Evolutionary conservation across 352 stramenopile species (phyloP).

Genomic region (Phytophthora fragariaefolia): DNA sequence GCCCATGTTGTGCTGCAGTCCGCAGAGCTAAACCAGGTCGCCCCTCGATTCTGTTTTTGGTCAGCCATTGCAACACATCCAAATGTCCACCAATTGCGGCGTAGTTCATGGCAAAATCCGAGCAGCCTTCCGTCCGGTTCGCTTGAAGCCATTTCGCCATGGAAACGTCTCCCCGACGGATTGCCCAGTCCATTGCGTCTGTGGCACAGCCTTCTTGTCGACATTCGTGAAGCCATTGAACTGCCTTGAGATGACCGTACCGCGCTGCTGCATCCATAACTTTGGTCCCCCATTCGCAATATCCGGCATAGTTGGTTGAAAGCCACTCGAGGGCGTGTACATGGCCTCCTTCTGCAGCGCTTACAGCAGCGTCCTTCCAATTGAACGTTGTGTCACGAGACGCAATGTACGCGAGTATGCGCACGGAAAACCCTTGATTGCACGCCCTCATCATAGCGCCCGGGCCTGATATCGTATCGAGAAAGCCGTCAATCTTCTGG

Average conservation of each 20-base stretch:
- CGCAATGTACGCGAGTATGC: slow-evolving; percentile 11
- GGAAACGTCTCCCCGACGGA: slow-evolving; percentile 12
- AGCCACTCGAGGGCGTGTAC: slow-evolving; percentile 24
- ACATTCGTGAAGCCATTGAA: slow-evolving; percentile 22
- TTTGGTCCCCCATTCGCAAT: slow-evolving; percentile 5
- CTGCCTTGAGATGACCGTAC: slow-evolving; percentile 5
- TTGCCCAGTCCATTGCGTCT: slow-evolving; percentile 21
- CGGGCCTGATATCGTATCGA: slow-evolving; percentile 3
- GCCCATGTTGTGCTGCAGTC: slow-evolving; percentile 18
- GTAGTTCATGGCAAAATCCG: slow-evolving; percentile 26
- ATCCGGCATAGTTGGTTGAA: slow-evolving; percentile 3
- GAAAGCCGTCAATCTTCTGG: not conserved
- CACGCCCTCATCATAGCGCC: not conserved
- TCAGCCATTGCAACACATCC: slow-evolving; percentile 46
- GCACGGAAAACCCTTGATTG: slow-evolving; percentile 1
- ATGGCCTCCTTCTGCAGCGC: slow-evolving; percentile 30
- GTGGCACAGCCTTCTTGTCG: slow-evolving; percentile 21
- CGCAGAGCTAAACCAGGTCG: not conserved
- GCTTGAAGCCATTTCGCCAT: slow-evolving; percentile 23
- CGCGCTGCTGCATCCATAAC: slow-evolving; percentile 24
- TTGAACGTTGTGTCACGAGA: slow-evolving; percentile 1
- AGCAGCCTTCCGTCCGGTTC: slow-evolving; percentile 11
- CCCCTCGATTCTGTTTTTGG: slow-evolving; percentile 40
- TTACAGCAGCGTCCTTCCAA: slow-evolving; percentile 6
- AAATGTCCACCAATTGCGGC: slow-evolving; percentile 25